Evolutionary conservation across 768 basidiomycete genomes (phyloP).

Genomic region (Tricholoma sp.): DNA sequence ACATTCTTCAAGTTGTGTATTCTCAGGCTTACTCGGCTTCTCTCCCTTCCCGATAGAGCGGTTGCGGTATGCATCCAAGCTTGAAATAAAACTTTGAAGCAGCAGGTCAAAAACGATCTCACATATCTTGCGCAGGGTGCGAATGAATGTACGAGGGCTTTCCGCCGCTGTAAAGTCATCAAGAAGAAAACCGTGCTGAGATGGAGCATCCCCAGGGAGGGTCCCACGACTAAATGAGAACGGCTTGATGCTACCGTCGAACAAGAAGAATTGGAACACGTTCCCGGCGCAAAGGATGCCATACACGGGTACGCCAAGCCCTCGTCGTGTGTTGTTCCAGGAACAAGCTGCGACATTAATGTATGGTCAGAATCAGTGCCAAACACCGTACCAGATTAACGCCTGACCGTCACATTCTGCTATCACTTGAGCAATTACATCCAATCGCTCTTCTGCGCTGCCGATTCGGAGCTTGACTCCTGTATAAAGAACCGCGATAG

Average conservation of each 20-base stretch:
- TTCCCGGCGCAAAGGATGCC: not conserved
- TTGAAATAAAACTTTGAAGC: not conserved
- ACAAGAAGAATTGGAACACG: not conserved
- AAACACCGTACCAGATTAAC: no score
- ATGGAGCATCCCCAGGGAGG: not conserved
- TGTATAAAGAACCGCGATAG: not conserved
- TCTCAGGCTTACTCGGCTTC: not conserved
- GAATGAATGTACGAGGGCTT: not conserved
- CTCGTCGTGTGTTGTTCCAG: not conserved
- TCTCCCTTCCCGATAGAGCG: not conserved
- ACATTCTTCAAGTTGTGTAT: not conserved
- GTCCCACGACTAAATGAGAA: not conserved
- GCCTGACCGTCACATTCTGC: no score
- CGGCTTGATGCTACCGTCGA: not conserved
- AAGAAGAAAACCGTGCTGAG: not conserved
- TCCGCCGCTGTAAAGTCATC: not conserved
- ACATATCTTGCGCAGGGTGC: not conserved
- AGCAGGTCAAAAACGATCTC: not conserved
- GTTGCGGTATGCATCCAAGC: not conserved
- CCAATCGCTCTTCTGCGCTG: no score
- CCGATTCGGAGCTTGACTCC: not conserved
- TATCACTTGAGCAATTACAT: no score
- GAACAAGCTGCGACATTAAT: not conserved
- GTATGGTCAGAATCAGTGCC: not conserved
- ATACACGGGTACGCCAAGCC: not conserved